Base-by-base conservation (phyloP, 768 basidiomycete genomes). In the Clathrus columnatus region DNA sequence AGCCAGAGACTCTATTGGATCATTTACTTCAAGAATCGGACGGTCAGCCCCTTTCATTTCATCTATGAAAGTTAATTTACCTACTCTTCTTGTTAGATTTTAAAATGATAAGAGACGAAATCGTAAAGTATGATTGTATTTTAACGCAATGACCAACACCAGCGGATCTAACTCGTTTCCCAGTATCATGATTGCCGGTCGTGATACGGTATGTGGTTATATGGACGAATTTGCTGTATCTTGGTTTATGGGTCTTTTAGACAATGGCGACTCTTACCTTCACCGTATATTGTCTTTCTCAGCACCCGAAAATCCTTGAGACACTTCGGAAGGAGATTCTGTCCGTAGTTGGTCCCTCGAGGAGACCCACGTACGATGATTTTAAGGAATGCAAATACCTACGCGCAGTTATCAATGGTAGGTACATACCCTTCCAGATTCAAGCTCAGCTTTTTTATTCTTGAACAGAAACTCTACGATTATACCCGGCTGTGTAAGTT, bases 301-400 rank as follows among this genome's bases (percentile, higher is more conserved):
- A 64, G 49, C 58, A 71, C 51, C 70, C 70, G 1, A 61, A 62
- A 1, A 62, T 69, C 17, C 59, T 67, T 51, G 42, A 53, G 48
- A 64, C 65, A 8, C 61, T 73, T 6, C 63, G 70, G 8, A 62
- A 61, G 21, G 72, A 73, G 48, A 62, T 73, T 23, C 24, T 73
- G 11, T 59, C 61, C 6, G 62, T 59, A 32, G 64, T 70, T 10
- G 69, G 69, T 0, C 61, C 59, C 1, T 54, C 52, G 0, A 63
- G 62, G 10, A 50, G 61, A 20, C 72, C 72, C 0, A 67, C 64
- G 11, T 68, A 64, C 54, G 77, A 79, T 44, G 77, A 82, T 59
- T 74, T 84, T 60, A 70, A 71, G 24, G 78, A 78, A 4, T 80
- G 84, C 79, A 83, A 80, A 63, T 84, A 77, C 58, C 65, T 84